Base-by-base conservation (phyloP, 768 basidiomycete genomes). In the Rickenella mellea region DNA sequence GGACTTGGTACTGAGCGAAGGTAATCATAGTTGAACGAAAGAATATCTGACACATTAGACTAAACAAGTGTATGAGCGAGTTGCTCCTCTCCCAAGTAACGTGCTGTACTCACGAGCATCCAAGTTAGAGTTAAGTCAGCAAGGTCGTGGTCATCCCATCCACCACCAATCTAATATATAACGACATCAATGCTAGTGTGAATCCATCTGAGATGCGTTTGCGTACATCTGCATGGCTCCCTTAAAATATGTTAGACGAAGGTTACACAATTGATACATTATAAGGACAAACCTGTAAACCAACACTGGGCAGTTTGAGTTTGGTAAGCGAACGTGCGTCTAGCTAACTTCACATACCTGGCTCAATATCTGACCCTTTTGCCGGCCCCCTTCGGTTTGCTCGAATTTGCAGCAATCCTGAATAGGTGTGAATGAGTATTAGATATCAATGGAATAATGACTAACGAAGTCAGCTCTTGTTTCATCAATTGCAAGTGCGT, bases 401-500 rank as follows among this genome's bases (percentile, higher is more conserved):
- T 73, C 64, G 45, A 82, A 83, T 53, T 76, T 82, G 39, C 73
- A 72, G 51, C 74, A 75, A 36, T 71, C 61, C 81, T 83, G 41
- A 11, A 26, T 36, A 36, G 6, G 25, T 39, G 35, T 43, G 21
- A 26, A 11, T 40, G 41, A 39, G n/a, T 15, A 40, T 15, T 10
- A 7, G 15, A 26, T 10, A 7, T 36, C 19, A 21, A 15, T 21
- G 19, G 14, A 6, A 22, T 6, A 49, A 1, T 4, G 12, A 44
- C 79, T 48, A 57, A 83, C 83, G 53, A 85, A 86, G 53, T 85
- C 83, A 11, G 60, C 65, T 39, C 83, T 66, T 25, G 65, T 68
- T 57, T 86, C 83, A 46, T 85, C 70, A 17, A 85, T 58, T 15
- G 82, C 83, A 35, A 86, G 56, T 1, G 82, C 78, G 42, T 86